These are phyloP conservation scores for Marchantia polymorpha DNA, from an alignment of 225 moss, liverwort and hornwort genomes.

Conservation along the genomic window DNA sequence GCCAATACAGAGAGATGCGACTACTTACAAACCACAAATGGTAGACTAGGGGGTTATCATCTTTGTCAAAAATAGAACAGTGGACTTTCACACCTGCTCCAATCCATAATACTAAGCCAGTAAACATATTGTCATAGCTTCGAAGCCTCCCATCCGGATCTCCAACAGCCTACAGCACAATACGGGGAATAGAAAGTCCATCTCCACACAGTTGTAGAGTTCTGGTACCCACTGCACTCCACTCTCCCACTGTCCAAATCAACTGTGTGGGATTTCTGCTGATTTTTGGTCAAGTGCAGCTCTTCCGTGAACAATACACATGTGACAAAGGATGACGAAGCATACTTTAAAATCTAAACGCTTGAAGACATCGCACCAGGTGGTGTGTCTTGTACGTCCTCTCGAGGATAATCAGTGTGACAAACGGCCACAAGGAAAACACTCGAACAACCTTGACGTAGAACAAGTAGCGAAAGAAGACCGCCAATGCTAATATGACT, in stretches of 20 bases:
- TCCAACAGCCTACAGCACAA: slow-evolving; percentile 29
- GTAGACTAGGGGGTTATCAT: slow-evolving; percentile 12
- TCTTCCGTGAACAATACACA: slow-evolving; percentile 3
- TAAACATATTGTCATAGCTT: not conserved
- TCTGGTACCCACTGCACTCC: slow-evolving; percentile 16
- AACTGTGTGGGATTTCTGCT: not conserved
- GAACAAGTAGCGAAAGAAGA: not conserved
- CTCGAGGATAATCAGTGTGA: not conserved
- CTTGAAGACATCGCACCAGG: slow-evolving; percentile 1
- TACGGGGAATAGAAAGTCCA: slow-evolving; percentile 5
- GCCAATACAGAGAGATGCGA: slow-evolving; percentile 18
- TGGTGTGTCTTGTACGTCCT: not conserved
- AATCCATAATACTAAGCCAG: slow-evolving; percentile 29
- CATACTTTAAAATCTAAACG: slow-evolving; percentile 2
- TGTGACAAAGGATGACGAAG: not conserved
- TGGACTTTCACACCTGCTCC: slow-evolving; percentile 47
- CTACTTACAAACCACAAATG: slow-evolving; percentile 36
- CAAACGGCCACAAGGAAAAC: not conserved
- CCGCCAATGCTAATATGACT: not conserved
- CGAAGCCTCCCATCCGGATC: slow-evolving; percentile 23
- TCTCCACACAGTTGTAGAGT: slow-evolving; percentile 4
- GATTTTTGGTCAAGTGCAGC: slow-evolving; percentile 2
- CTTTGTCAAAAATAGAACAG: slow-evolving; percentile 32
- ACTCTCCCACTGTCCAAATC: not conserved
- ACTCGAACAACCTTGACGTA: not conserved